Conservation (phyloP, 768 basidiomycete species). For the Panaeolus cyanescens region DNA sequence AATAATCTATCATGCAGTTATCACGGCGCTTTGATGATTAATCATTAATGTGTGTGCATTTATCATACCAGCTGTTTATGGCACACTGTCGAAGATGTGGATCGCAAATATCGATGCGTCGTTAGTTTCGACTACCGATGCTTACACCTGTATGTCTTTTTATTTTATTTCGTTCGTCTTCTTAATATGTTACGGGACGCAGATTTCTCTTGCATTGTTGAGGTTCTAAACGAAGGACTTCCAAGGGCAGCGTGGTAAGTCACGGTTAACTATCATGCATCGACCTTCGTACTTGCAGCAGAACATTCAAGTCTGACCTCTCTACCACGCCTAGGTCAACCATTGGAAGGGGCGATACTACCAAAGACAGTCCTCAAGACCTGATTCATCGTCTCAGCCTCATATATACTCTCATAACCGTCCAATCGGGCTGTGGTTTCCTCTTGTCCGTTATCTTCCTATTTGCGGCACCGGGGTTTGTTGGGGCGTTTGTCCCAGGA, state of each 20-base stretch:
- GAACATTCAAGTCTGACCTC: not conserved
- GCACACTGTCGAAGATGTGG: slow-evolving; percentile 22
- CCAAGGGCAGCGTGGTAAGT: slow-evolving; percentile 20
- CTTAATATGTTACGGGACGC: not conserved
- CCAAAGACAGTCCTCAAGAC: slow-evolving; percentile 10
- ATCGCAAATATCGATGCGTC: slow-evolving; percentile 23
- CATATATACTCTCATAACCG: slow-evolving; percentile 16
- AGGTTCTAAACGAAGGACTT: slow-evolving; percentile 23
- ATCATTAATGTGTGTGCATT: slow-evolving; percentile 20
- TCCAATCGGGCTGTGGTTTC: slow-evolving; percentile 14
- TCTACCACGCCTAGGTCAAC: slow-evolving; percentile 12
- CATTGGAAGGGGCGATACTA: slow-evolving; percentile 16
- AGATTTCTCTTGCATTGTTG: slow-evolving; percentile 20
- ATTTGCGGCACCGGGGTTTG: slow-evolving; percentile 19
- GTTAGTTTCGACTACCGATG: slow-evolving; percentile 21
- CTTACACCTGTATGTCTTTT: slow-evolving; percentile 17
- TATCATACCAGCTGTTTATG: slow-evolving; percentile 22
- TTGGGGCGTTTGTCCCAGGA: slow-evolving; percentile 17
- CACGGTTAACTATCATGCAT: no score
- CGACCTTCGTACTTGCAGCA: no score
- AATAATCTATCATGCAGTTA: slow-evolving; percentile 6
- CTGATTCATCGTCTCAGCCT: slow-evolving; percentile 10
- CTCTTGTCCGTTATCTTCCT: slow-evolving; percentile 22
- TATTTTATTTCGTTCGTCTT: not conserved
- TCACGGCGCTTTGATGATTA: slow-evolving; percentile 16